Percentiles rank a stretch among this genome's conserved stretches.
Conservation (phyloP, 1,284 basidiomycete genomes). For the Sporisorium sorghi region DNA sequence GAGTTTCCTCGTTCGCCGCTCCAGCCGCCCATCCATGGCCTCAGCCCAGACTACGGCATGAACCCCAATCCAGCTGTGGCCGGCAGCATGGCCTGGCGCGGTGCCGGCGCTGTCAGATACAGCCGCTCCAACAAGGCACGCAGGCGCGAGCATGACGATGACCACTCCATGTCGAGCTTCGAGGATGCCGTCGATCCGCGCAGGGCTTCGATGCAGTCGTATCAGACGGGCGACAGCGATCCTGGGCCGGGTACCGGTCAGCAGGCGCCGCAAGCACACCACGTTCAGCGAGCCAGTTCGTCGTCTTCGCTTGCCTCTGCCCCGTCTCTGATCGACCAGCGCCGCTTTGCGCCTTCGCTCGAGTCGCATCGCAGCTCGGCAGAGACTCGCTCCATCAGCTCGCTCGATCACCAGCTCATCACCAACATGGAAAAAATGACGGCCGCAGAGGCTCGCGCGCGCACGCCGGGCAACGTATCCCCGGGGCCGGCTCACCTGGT, state of each 20-base stretch:
- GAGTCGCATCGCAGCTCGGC: slow-evolving; percentile 50
- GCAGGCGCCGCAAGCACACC: slow-evolving; percentile 32
- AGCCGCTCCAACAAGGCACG: slow-evolving; percentile 45
- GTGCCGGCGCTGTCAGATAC: slow-evolving; percentile 38
- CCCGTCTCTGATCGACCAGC: slow-evolving; percentile 48
- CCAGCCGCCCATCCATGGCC: slow-evolving; percentile 29
- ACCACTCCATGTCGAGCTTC: slow-evolving; percentile 57
- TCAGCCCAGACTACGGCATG: slow-evolving; percentile 44
- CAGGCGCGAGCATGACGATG: slow-evolving; percentile 53
- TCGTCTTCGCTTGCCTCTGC: slow-evolving; percentile 56
- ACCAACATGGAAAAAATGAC: slow-evolving; percentile 65
- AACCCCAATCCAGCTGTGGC: slow-evolving; percentile 28
- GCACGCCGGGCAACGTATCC: slow-evolving; percentile 54
- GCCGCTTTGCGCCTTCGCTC: slow-evolving; percentile 48
- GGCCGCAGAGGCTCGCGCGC: slow-evolving; percentile 52
- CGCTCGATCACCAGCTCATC: slow-evolving; percentile 63
- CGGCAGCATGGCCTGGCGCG: slow-evolving; percentile 50
- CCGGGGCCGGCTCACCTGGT: slow-evolving; percentile 51
- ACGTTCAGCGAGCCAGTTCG: slow-evolving; percentile 56
- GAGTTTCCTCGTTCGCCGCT: slow-evolving; percentile 48
- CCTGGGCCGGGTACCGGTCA: slow-evolving; percentile 53
- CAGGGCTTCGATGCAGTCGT: slow-evolving; percentile 60
- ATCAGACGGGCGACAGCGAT: slow-evolving; percentile 61
- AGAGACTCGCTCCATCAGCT: slow-evolving; percentile 56
- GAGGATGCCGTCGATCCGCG: slow-evolving; percentile 54